Conservation (phyloP, 352 stramenopile species). For the Pilasporangium apinafurcum region DNA sequence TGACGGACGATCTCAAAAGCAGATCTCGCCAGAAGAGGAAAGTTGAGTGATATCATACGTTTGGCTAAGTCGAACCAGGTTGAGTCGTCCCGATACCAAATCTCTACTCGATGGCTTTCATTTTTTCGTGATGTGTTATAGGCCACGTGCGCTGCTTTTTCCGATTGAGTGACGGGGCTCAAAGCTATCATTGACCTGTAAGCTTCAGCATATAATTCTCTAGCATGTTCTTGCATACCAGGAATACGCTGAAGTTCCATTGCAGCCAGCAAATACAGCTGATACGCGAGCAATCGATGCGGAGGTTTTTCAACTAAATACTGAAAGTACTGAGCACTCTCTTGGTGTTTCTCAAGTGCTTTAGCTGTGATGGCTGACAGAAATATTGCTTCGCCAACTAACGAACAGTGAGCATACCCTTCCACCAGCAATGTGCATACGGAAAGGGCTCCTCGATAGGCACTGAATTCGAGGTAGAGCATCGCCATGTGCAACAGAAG, state of each 20-base stretch:
- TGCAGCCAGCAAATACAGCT: conserved; percentile 49
- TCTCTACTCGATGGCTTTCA: conserved; percentile 40
- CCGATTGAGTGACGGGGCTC: conserved; percentile 31
- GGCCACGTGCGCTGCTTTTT: conserved; percentile 46
- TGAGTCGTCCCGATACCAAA: conserved; percentile 46
- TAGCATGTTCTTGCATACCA: conserved; percentile 32
- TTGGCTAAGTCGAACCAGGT: conserved; percentile 60
- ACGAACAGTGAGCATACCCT: conserved; percentile 29
- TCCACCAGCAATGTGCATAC: conserved; percentile 67
- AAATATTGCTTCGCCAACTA: conserved; percentile 56
- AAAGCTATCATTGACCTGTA: conserved; percentile 51
- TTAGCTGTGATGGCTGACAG: conserved; percentile 49
- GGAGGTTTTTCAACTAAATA: conserved; percentile 56
- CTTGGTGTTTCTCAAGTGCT: conserved; percentile 39
- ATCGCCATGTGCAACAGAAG: conserved; percentile 46
- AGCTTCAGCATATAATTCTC: conserved; percentile 42
- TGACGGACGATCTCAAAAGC: conserved; percentile 20
- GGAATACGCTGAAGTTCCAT: conserved; percentile 36
- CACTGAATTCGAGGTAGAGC: conserved; percentile 66
- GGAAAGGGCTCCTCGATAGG: conserved; percentile 51
- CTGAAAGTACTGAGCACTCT: conserved; percentile 70
- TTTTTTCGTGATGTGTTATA: conserved; percentile 67
- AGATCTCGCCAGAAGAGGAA: conserved; percentile 30
- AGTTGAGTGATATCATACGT: conserved; percentile 33
- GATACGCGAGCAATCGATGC: conserved; percentile 38